A percentile compares a stretch with the other conserved stretches of the same genome.
Evolutionary conservation across 768 basidiomycete genomes (phyloP).

Genomic region (Cyclocybe cylindracea): DNA sequence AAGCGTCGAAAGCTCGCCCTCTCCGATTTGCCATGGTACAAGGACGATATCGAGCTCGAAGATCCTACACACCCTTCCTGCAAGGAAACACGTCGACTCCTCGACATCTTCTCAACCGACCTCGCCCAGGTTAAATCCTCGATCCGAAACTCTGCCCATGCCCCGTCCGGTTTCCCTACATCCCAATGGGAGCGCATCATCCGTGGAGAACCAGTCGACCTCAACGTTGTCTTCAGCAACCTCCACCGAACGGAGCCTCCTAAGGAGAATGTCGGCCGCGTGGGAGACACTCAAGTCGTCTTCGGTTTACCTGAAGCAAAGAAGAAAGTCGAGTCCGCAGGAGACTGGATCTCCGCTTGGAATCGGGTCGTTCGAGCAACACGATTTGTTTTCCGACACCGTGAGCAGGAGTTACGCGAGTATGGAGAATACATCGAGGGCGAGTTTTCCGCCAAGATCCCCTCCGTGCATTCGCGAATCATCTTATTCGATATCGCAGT

Average conservation of each 20-base stretch:
- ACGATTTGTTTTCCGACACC: slow-evolving; percentile 24
- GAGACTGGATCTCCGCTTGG: slow-evolving; percentile 28
- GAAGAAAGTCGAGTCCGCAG: slow-evolving; percentile 12
- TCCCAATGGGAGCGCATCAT: slow-evolving; percentile 5
- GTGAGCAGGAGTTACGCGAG: slow-evolving; percentile 14
- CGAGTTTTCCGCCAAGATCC: slow-evolving; percentile 18
- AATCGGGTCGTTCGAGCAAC: slow-evolving; percentile 10
- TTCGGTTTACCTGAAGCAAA: slow-evolving; percentile 13
- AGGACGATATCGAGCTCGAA: no score
- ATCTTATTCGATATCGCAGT: slow-evolving; percentile 15
- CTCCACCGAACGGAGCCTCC: slow-evolving; percentile 13
- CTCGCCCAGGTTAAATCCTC: no score
- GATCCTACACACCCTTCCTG: no score
- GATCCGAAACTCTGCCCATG: background rate
- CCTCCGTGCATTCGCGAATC: slow-evolving; percentile 1
- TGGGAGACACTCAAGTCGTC: slow-evolving; percentile 15
- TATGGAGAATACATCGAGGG: slow-evolving; percentile 24
- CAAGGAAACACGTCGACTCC: no score
- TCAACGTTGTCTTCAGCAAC: background rate
- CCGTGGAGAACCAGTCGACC: background rate
- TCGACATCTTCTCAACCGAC: no score
- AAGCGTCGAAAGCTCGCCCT: no score
- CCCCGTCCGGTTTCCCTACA: slow-evolving; percentile 1
- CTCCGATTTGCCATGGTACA: no score
- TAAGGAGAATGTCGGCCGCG: slow-evolving; percentile 13